These are phyloP conservation scores for Kwoniella mangroviensis DNA, from an alignment of 768 basidiomycete genomes.

Conservation along the genomic window DNA sequence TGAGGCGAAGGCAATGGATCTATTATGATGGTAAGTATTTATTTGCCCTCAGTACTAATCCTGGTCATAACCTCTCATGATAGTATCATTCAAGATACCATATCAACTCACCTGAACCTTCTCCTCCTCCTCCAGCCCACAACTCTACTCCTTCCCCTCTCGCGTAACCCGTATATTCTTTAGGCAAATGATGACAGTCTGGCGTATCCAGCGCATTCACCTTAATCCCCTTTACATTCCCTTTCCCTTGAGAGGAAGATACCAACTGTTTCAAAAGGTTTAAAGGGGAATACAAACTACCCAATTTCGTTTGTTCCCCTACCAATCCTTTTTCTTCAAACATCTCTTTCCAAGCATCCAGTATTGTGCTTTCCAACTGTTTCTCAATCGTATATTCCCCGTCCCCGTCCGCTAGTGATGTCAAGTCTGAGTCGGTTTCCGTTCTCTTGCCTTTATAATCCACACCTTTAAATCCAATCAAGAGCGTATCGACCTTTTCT, in stretches of 20 bases:
- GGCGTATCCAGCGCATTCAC: conserved; percentile 56
- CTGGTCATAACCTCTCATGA: no score
- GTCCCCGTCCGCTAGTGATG: conserved; percentile 3
- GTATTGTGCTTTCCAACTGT: conserved; percentile 33
- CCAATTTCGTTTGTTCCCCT: conserved; percentile 36
- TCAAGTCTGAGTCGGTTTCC: conserved; percentile 29
- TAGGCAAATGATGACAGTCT: conserved; percentile 55
- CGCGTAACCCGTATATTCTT: conserved; percentile 49
- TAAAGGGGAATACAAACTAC: conserved; percentile 50
- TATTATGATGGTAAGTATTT: conserved; percentile 4
- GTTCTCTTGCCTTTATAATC: conserved; percentile 53
- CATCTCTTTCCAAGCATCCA: conserved; percentile 30
- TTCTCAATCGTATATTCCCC: conserved; percentile 15
- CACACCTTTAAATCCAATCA: conserved; percentile 54
- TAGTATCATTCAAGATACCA: no score
- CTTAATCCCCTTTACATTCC: background rate
- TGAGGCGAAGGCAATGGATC: conserved; percentile 52
- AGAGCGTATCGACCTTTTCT: conserved; percentile 42
- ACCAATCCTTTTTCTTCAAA: background rate
- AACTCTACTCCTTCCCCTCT: conserved; percentile 45
- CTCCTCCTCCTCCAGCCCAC: conserved; percentile 57
- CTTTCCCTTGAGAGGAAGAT: background rate
- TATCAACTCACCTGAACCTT: conserved; percentile 51
- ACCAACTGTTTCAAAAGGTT: conserved; percentile 25
- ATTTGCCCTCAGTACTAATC: background rate